phyloP scores from a whole-genome alignment of 2,329 filamentous ascomycete species.

The Paecilomyces formosus region DNA sequence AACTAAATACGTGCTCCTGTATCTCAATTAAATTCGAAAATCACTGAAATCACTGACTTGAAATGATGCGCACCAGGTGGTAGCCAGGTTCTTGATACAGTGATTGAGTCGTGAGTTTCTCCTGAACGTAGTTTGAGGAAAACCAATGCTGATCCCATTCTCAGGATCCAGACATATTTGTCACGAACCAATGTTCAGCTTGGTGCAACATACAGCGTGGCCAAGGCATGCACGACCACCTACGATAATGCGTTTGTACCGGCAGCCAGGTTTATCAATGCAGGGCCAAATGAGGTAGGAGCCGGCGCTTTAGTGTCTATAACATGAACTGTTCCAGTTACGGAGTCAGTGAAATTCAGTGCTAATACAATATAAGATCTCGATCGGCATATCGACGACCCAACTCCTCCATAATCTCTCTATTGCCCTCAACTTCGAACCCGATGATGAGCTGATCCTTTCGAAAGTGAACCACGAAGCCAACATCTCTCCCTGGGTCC shows the following conservation, averaged over 20 bases:
- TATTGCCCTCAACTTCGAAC: slow-evolving; percentile 44
- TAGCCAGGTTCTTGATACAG: slow-evolving; percentile 60
- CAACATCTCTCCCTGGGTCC: slow-evolving; percentile 67
- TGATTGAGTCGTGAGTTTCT: slow-evolving; percentile 58
- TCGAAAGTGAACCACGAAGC: slow-evolving; percentile 71
- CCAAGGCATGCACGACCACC: slow-evolving; percentile 51
- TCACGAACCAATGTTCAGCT: slow-evolving; percentile 66
- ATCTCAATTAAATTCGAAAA: not conserved
- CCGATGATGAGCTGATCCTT: slow-evolving; percentile 60
- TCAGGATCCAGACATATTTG: slow-evolving; percentile 59
- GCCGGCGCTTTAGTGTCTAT: slow-evolving; percentile 28
- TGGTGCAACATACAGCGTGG: slow-evolving; percentile 60
- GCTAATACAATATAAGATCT: slow-evolving; percentile 8
- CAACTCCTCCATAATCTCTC: slow-evolving; percentile 69
- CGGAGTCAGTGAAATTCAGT: not conserved
- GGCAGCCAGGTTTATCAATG: slow-evolving; percentile 65
- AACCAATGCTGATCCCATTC: not conserved
- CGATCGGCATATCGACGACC: slow-evolving; percentile 64
- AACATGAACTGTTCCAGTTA: not conserved
- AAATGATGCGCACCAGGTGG: slow-evolving; percentile 46
- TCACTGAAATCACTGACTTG: not conserved
- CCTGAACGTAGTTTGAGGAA: slow-evolving; percentile 1
- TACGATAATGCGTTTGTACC: slow-evolving; percentile 56
- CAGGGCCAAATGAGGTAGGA: slow-evolving; percentile 53
- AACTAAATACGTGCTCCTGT: not conserved